Base-by-base conservation (phyloP, 768 basidiomycete species). In the Trametes gibbosa region DNA sequence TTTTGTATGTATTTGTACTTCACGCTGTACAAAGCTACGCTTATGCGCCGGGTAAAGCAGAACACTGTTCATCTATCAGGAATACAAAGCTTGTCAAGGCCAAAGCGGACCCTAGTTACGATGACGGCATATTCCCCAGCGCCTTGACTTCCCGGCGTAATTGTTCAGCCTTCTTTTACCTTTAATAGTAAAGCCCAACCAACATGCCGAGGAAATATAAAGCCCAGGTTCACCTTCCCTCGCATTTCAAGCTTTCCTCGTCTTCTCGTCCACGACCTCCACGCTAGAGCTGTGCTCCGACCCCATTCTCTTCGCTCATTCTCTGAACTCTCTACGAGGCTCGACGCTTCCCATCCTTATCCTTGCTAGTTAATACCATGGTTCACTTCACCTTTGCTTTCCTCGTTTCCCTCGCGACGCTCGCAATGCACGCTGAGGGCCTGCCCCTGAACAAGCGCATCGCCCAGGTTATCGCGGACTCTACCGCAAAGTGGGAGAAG, bases 341-440 rank as follows among this genome's bases (percentile, higher is more conserved):
- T 62, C 42, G 61, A 58, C 61, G 56, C 61, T 55, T 34, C 24
- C 45, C 19, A 16, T 21, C 50, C 19, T 47, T 37, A 27, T 21
- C 32, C 50, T 52, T 29, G 21, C 42, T 23, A 51, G 34, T 27
- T 23, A 24, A 25, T 64, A 64, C 25, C 47, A 72, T 74, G 72
- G 68, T 68, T 49, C 63, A 67, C 43, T 68, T 77, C 69, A 65
- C 70, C 37, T 66, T 71, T 58, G 64, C 75, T 54, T 63, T 75
- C 52, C 39, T 76, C 61, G 66, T 75, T 43, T 53, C 65, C 25
- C 61, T 69, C 61, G 66, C 74, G 42, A 68, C 70, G 34, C 59
- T 71, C 50, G 68, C 67, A 27, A 60, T 68, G 29, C 52, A 70
- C 50, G 61, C 66, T 45, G 52, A 70, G 39, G 73, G 72, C 40